Evolutionary conservation across 805 yeast species (phyloP).

Genomic region (Ogataea wickerhamii): DNA sequence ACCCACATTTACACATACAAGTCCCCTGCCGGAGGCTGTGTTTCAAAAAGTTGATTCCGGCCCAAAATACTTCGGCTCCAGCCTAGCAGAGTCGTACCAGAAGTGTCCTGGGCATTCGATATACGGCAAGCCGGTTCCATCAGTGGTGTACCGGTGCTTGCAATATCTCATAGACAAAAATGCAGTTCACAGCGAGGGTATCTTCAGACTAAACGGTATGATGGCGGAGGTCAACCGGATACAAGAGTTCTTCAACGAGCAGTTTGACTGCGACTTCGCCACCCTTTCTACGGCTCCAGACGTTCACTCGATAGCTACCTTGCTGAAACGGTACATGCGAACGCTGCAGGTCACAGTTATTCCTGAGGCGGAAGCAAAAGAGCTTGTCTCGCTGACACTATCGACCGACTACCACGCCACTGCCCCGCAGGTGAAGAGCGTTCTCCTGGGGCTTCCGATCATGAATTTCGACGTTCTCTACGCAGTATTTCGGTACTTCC

Average conservation of each 20-base stretch:
- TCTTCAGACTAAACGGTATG: conserved; percentile 88
- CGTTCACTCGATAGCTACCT: conserved; percentile 82
- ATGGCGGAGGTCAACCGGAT: conserved; percentile 67
- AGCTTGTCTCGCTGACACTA: conserved; percentile 34
- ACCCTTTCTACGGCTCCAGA: conserved; percentile 50
- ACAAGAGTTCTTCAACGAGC: conserved; percentile 63
- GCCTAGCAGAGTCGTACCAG: conserved; percentile 47
- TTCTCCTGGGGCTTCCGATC: conserved; percentile 45
- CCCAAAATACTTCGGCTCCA: conserved; percentile 57
- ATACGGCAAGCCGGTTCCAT: conserved; percentile 54
- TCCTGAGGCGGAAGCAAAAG: conserved; percentile 37
- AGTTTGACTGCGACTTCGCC: conserved; percentile 66
- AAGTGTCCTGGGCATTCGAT: conserved; percentile 46
- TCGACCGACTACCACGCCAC: conserved; percentile 22
- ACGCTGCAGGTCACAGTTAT: conserved; percentile 74
- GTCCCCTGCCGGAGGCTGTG: conserved; percentile 9
- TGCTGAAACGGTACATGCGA: conserved; percentile 77
- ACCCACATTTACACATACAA: conserved; percentile 1
- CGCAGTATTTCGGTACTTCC: conserved; percentile 64
- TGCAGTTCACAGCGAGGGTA: conserved; percentile 85
- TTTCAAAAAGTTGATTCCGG: conserved; percentile 23
- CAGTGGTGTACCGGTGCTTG: conserved; percentile 72
- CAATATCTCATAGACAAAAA: conserved; percentile 60
- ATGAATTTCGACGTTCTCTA: conserved; percentile 58
- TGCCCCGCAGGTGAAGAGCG: conserved; percentile 29